Base-by-base conservation (phyloP, 345 rosid genomes). In the Camelina sativa region DNA sequence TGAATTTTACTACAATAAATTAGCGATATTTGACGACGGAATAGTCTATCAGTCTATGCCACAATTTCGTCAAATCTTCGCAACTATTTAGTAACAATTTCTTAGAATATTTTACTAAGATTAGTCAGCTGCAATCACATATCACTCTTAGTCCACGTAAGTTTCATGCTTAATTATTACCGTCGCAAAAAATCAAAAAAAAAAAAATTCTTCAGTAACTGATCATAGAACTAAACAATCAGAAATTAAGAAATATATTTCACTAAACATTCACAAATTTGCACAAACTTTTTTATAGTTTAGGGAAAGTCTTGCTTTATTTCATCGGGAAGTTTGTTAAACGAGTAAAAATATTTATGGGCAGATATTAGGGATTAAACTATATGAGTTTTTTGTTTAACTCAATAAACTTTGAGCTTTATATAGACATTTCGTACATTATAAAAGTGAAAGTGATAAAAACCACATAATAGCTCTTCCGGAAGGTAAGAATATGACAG, bases 401-500 rank as follows among this genome's bases (percentile, higher is more conserved):
- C 38, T 35, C 38, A 35, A 38, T 40, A 40, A 40, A 40, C 44
- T 40, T 11, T 12, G 35, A 13, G 30, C 59, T 54, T 54, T 25
- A 53, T 20, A 22, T 13, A 43, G 7, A 22, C 13, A 62, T 9
- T 22, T 62, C 51, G 46, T 30, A 16, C 32, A 9, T 47, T 16
- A n/a, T 9, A 28, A 28, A 28, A 28, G 30, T 44, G 22, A 40
- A 38, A 35, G 23, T 10, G 3, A 60, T 41, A 10, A 17, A 52
- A 50, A 60, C 8, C 38, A 60, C 75, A 71, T 48, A 48, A 59
- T 47, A 60, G 59, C 28, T 60, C 40, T 8, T 69, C 37, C 37
- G 59, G 51, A 48, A 71, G 66, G 67, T 44, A n/a, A 59, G n/a
- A 60, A 71, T 61, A 2, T 48, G 50, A 20, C 35, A 22, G 28